Conservation (phyloP, 805 yeast genomes). For the Lachancea quebecensis region DNA sequence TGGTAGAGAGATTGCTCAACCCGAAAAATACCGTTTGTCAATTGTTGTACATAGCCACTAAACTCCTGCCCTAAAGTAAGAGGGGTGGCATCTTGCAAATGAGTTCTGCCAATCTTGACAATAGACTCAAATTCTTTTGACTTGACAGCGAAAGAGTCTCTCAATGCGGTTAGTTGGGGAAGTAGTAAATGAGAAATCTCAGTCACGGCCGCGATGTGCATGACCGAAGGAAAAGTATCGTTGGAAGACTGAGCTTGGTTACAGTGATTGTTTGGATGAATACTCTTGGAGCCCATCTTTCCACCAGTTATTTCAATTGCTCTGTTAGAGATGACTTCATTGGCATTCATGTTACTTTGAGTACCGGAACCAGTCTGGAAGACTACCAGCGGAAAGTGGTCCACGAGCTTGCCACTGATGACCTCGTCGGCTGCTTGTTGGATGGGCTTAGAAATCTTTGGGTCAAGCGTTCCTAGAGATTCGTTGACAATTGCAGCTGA, state of each 20-base stretch:
- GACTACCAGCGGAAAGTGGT: slow-evolving; percentile 95
- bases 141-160: slow-evolving; percentile 71
- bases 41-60: slow-evolving; percentile 91
- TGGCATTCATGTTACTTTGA: slow-evolving; percentile 98
- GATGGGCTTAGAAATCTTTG: slow-evolving; percentile 76
- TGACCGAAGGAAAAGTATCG: slow-evolving; percentile 98
- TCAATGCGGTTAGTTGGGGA: slow-evolving; percentile 73
- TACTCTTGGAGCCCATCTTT: slow-evolving; percentile 79
- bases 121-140: slow-evolving; percentile 78
- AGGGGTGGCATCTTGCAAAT: slow-evolving; percentile 97
- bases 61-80: slow-evolving; percentile 97
- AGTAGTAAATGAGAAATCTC: slow-evolving; percentile 70
- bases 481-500: slow-evolving; percentile 91
- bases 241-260: slow-evolving; percentile 98
- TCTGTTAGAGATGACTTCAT: slow-evolving; percentile 96
- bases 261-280: slow-evolving; percentile 98
- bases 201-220: slow-evolving; percentile 97
- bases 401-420: slow-evolving; percentile 80
- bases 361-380: slow-evolving; percentile 99
- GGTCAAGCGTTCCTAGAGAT: slow-evolving; percentile 74
- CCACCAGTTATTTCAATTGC: slow-evolving; percentile 97
- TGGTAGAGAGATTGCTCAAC: slow-evolving; percentile 71
- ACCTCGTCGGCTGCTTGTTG: slow-evolving; percentile 95
- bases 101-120: slow-evolving; percentile 98
- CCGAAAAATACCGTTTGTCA: slow-evolving; percentile 83